These are phyloP conservation scores for Rhizopogon roseolus DNA, from an alignment of 768 basidiomycete species.

Conservation along the genomic window DNA sequence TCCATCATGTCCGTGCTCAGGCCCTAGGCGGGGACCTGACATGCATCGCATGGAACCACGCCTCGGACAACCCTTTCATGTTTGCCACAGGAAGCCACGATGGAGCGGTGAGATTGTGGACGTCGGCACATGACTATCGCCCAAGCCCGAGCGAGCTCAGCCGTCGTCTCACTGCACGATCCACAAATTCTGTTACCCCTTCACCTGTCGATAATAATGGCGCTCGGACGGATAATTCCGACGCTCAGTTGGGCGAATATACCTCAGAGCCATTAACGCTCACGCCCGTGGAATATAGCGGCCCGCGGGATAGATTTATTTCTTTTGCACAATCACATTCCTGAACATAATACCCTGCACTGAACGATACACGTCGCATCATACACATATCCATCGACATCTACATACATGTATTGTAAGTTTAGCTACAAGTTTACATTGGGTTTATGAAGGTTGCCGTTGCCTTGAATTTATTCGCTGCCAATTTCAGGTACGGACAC, in stretches of 20 bases:
- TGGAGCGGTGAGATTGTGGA: slow-evolving; percentile 67
- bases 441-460: too few relatives aligned
- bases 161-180: neutral
- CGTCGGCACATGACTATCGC: slow-evolving; percentile 21
- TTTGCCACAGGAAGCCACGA: slow-evolving; percentile 69
- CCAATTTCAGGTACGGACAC: too few relatives aligned
- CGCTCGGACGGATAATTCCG: neutral
- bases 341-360: neutral
- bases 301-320: slow-evolving; percentile 1
- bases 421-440: too few relatives aligned
- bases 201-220: neutral
- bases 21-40: slow-evolving; percentile 57
- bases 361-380: neutral
- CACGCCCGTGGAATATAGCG: slow-evolving; percentile 4
- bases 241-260: neutral
- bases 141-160: neutral
- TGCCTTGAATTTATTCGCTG: too few relatives aligned
- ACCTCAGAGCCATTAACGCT: slow-evolving; percentile 6
- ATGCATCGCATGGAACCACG: slow-evolving; percentile 70
- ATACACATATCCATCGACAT: neutral
- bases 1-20: slow-evolving; percentile 61
- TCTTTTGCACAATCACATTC: slow-evolving; percentile 2
- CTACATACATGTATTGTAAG: neutral
- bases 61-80: slow-evolving; percentile 58
- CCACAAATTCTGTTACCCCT: neutral